Base-by-base conservation (phyloP, 306 rosid species). In the Prunus armeniaca region DNA sequence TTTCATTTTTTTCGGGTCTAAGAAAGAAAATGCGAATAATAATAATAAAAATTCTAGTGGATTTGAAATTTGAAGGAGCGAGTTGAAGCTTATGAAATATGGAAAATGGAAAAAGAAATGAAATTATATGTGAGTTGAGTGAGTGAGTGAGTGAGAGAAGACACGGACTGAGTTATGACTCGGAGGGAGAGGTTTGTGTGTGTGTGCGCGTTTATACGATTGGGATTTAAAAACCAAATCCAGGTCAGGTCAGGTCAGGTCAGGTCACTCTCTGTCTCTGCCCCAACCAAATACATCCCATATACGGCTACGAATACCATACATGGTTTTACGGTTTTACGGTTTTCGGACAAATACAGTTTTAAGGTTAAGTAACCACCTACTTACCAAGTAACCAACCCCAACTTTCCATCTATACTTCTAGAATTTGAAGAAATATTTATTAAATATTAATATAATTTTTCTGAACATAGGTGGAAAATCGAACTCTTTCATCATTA, bases 61-160 rank as follows among this genome's bases (percentile, higher is more conserved):
- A 38, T 79, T 81, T 71, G 74, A 81, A 81, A 76, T 65, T 76
- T 81, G 81, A 81, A 72, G 65, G 28, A 24, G 55, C 8, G 38
- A 60, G 19, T 10, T 14, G 70, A 54, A 41, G 30, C 45, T 76
- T 67, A 28, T 11, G 65, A 66, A 72, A 12, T 38, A 68, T 7
- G 75, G 71, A 68, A 4, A 76, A 60, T 60, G 43, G 43, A 38
- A 38, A 60, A 25, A 12, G 65, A 60, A 25, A 60, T 49, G 54
- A 49, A 49, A 49, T 49, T 49, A 38, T 49, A 49, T 13, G 65
- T 27, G 65, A 25, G 38, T 60, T 13, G 65, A 60, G 18, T 24
- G 17, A n/a, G n/a, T 19, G 52, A 50, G 5, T 7, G 63, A 22
- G 13, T n/a, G 70, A 65, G 70, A 67, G 32, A 24, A 45, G 54